These are phyloP conservation scores for Leishmania amazonensis DNA, from an alignment of 208 protist species.

Conservation along the genomic window DNA sequence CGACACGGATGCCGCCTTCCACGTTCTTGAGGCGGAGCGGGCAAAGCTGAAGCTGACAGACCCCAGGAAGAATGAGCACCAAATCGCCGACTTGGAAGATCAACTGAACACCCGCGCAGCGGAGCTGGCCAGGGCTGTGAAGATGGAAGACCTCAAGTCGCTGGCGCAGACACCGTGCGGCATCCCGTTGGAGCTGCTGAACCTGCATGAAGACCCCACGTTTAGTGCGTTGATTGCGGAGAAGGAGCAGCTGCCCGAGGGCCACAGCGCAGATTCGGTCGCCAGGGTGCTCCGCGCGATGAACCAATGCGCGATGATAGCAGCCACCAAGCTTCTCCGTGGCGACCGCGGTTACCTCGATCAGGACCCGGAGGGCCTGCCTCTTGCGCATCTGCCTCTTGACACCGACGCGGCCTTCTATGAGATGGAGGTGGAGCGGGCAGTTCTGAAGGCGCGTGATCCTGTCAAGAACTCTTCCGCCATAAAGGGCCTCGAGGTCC, in stretches of 20 bases:
- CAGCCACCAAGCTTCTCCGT: conserved; percentile 52
- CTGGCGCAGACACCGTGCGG: conserved; percentile 49
- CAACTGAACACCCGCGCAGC: conserved; percentile 51
- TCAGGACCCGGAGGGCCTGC: conserved; percentile 69
- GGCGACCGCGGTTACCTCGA: conserved; percentile 74
- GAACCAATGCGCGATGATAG: conserved; percentile 44
- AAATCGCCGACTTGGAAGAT: conserved; percentile 59
- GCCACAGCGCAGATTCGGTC: conserved; percentile 13
- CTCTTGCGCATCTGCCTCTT: conserved; percentile 47
- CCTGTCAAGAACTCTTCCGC: conserved; percentile 45
- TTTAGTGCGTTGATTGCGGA: conserved; percentile 58
- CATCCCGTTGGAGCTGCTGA: conserved; percentile 70
- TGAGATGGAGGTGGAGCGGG: conserved; percentile 63
- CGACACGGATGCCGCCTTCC: conserved; percentile 57
- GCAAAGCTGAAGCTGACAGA: conserved; percentile 61
- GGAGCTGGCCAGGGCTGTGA: conserved; percentile 56
- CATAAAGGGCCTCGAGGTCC: conserved; percentile 63
- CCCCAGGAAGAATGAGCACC: conserved; percentile 46
- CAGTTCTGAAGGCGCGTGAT: conserved; percentile 54
- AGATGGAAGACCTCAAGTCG: conserved; percentile 50
- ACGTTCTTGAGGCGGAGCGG: conserved; percentile 61
- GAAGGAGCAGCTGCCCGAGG: conserved; percentile 33
- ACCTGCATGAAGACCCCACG: conserved; percentile 56
- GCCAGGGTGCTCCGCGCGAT: conserved; percentile 38
- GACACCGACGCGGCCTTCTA: conserved; percentile 65